Base-by-base conservation (phyloP, 208 protist genomes). In the Paratrypanosoma confusum region DNA sequence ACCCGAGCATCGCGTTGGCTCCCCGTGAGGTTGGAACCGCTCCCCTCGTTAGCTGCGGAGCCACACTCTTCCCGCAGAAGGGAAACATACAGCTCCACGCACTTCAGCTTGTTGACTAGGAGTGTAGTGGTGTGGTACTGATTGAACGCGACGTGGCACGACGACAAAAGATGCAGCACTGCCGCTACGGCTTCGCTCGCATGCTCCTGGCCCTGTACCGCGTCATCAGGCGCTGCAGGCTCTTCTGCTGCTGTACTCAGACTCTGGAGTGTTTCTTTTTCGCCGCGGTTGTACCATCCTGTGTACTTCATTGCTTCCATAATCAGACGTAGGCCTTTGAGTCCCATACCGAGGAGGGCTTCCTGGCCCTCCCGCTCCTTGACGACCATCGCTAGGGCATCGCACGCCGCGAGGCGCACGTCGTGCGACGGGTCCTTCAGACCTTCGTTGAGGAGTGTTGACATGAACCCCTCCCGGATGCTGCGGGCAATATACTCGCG, bases 121-220 rank as follows among this genome's bases (percentile, higher is more conserved):
- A 44, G 45, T 25, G 47, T 33, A 1, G 72, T 91, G 7, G 76
- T 29, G 11, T 56, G 62, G 43, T 71, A 86, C 6, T 36, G n/a
- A 56, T 83, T 91, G 47, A 65, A 65, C 28, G 48, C 60, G 3
- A 66, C 55, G 36, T 84, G 77, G 39, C 71, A 81, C 28, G 65
- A 49, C 11, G 77, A 46, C 5, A 87, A 43, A 10, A 84, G 58
- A 1, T 72, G 71, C 34, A 91, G 57, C 7, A 62, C 72, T 4
- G 69, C 38, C n/a, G 81, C n/a, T n/a, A n/a, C n/a, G n/a, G n/a
- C n/a, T n/a, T n/a, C n/a, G n/a, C n/a, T n/a, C n/a, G n/a, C n/a
- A n/a, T n/a, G n/a, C n/a, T n/a, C n/a, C n/a, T n/a, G n/a, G n/a
- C n/a, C n/a, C n/a, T n/a, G n/a, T n/a, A n/a, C n/a, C n/a, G n/a